phyloP scores from a whole-genome alignment of 257 asterid species.

The Przewalskia tangutica region DNA sequence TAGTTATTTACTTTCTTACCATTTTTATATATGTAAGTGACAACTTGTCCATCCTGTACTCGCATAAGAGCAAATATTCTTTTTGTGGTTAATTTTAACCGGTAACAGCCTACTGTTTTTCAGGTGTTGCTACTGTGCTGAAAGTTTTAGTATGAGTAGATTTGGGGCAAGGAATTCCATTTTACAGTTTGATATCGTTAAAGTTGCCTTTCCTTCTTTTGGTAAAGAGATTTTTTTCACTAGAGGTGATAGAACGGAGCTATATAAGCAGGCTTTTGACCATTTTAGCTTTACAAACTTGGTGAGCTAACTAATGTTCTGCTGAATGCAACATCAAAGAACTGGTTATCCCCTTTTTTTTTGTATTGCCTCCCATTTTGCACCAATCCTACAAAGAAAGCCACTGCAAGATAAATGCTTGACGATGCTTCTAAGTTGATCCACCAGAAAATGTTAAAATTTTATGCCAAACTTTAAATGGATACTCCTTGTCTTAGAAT shows the following conservation, averaged over 20 bases:
- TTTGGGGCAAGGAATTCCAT: not conserved
- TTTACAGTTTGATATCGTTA: not conserved
- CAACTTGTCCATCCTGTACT: not conserved
- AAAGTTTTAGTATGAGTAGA: not conserved
- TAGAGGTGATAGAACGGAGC: not conserved
- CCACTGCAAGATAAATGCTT: not conserved
- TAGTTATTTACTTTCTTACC: not conserved
- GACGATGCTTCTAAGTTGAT: not conserved
- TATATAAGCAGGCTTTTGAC: not conserved
- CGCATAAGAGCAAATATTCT: not conserved
- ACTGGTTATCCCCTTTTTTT: no score
- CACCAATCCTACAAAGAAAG: not conserved
- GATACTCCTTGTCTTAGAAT: not conserved
- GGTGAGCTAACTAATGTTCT: not conserved
- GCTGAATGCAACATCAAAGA: no score
- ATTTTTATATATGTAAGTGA: not conserved
- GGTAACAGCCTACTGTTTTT: not conserved
- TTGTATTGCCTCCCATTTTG: no score
- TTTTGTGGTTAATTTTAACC: not conserved
- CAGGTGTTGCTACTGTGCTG: not conserved
- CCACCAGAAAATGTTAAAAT: not conserved
- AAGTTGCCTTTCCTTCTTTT: not conserved
- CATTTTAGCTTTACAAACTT: not conserved
- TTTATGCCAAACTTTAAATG: not conserved
- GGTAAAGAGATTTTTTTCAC: not conserved